phyloP scores from a whole-genome alignment of 2,329 filamentous ascomycete species.

The Pestalotiopsis fici region DNA sequence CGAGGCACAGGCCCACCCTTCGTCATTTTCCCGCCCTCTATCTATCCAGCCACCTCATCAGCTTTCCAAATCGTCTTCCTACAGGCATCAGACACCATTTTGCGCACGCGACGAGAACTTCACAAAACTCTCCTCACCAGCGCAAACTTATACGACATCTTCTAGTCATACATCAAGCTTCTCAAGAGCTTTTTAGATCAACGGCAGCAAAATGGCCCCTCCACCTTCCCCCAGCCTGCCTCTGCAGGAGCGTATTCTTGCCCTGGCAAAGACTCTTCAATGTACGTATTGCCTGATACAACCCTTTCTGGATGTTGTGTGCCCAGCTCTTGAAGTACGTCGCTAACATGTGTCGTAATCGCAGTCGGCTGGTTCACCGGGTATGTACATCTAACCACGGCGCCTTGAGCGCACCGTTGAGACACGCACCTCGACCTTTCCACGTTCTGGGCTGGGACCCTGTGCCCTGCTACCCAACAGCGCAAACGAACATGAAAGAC shows the following conservation, averaged over 20 bases:
- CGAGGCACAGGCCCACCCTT: conserved; percentile 11
- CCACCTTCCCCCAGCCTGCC: conserved; percentile 70
- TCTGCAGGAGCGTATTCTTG: conserved; percentile 72
- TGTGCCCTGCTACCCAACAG: background rate
- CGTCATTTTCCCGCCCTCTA: conserved; percentile 14
- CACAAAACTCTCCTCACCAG: background rate
- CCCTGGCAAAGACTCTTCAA: conserved; percentile 86
- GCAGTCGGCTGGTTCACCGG: conserved; percentile 78
- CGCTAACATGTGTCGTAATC: conserved; percentile 34
- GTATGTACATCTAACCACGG: conserved; percentile 52
- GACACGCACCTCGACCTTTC: background rate
- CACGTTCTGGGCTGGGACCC: too few relatives aligned
- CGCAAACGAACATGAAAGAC: background rate
- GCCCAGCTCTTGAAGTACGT: conserved; percentile 19
- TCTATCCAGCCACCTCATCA: conserved; percentile 14
- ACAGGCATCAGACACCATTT: background rate
- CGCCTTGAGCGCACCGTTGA: background rate
- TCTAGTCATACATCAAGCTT: conserved; percentile 10
- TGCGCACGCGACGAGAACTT: background rate
- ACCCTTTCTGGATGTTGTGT: conserved; percentile 15
- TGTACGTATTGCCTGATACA: conserved; percentile 57
- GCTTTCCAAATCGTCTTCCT: conserved; percentile 3
- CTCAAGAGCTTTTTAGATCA: background rate
- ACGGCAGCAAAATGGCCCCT: conserved; percentile 62
- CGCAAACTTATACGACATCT: background rate